Evolutionary conservation across 371 early-diverging fungal species (phyloP).

Genomic region (Gilbertella persicaria): DNA sequence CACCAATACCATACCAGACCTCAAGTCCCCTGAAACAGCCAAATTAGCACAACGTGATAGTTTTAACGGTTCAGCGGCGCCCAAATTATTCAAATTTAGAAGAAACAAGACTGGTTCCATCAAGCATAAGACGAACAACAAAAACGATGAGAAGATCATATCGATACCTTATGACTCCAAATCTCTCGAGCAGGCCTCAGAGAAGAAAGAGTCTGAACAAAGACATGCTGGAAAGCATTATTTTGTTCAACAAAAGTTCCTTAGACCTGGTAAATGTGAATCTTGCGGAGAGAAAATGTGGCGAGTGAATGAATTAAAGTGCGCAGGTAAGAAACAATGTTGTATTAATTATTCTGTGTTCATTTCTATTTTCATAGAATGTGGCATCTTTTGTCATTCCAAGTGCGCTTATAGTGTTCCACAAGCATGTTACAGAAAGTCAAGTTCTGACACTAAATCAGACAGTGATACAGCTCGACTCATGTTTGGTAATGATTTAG

Average conservation of each 20-base stretch:
- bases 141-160: constrained; percentile 21
- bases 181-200: constrained; percentile 22
- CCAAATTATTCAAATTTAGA: constrained; percentile 48
- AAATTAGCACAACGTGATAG: constrained; percentile 45
- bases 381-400: constrained; percentile 38
- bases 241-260: constrained; percentile 61
- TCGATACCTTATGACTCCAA: constrained; percentile 34
- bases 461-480: constrained; percentile 10
- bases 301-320: constrained; percentile 78
- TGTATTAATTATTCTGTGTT: neutral
- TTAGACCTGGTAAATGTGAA: constrained; percentile 80
- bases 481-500: constrained; percentile 43
- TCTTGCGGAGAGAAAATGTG: constrained; percentile 86
- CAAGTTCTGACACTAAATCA: constrained; percentile 12
- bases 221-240: constrained; percentile 46
- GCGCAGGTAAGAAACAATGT: constrained; percentile 55
- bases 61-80: constrained; percentile 43
- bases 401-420: constrained; percentile 40
- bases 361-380: constrained; percentile 26
- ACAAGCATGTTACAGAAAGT: constrained; percentile 28
- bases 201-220: constrained; percentile 12
- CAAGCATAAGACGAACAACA: constrained; percentile 19
- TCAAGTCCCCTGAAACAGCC: constrained; percentile 10
- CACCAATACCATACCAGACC: constrained; percentile 12
- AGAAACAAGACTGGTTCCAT: constrained; percentile 28